Evolutionary conservation across 2,329 filamentous ascomycete genomes (phyloP), one percentile per base, ranked within the genome.

Genomic region (Rhinocladiella mackenziei): DNA sequence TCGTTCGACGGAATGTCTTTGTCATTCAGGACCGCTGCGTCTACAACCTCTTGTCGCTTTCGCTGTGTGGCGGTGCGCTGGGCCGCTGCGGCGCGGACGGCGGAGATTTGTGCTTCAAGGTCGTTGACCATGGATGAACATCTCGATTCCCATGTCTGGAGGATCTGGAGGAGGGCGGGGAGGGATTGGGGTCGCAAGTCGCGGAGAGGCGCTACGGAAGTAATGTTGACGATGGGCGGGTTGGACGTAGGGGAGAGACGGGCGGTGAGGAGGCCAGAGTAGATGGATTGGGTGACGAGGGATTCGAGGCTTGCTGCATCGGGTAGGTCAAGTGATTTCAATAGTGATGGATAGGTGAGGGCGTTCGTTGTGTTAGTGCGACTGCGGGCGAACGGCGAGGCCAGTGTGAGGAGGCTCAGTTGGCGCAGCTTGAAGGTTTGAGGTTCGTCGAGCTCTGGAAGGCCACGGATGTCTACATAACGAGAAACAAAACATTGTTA

Each of bases 391-490:
- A 57, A 56, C 4, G 55, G 55, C 5, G 80, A 77, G 46, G 87
- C 83, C 49, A 96, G 80, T 0, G 86, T 84, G 33, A 98, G 76
- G 50, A 98, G 80, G 14, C 89, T 88, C 28, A 98, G 83, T 61
- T 96, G 87, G 41, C 88, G 85, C 31, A 98, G 84, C 70, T 98
- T 98, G 53, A 82, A 76, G 31, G 74, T 69, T 70, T 98, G 92
- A 41, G 78, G 72, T 1, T 79, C 74, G 61, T 77, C 83, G 36
- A 98, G 79, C 5, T 73, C 51, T 2, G 91, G 92, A 2, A 96
- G 81, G 52, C 64, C 60, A n/a, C 68, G 62, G 9, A 69, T 72
- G 54, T 65, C 69, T 72, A 63, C 55, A 23, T 22, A 4, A 4
- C 5, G 8, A 14, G 7, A 23, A 26, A 40, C 17, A 40, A 19